Percentiles rank a stretch among this genome's conserved stretches.
Evolutionary conservation across 108 stramenopile species (phyloP).

Genomic region (Schizochytrium sp.): DNA sequence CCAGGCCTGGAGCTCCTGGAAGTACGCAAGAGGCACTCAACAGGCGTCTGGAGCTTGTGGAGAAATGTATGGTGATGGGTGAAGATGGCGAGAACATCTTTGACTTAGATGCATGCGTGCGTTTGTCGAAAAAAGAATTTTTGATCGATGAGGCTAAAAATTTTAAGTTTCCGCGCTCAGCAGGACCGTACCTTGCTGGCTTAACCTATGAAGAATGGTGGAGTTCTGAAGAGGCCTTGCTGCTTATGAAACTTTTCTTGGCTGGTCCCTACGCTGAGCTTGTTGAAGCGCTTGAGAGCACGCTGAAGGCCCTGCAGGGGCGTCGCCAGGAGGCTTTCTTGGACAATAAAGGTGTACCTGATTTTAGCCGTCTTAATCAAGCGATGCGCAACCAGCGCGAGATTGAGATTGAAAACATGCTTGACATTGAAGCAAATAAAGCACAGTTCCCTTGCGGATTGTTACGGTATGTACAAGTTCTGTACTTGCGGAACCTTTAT

Average conservation of each 20-base stretch:
- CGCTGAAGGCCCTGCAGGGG: neutral
- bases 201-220: neutral
- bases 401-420: neutral
- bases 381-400: neutral
- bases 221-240: neutral
- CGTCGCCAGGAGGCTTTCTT: constrained; percentile 2
- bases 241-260: constrained; percentile 13
- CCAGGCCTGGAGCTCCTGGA: neutral
- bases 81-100: neutral
- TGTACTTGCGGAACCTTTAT: neutral
- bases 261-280: neutral
- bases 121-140: neutral
- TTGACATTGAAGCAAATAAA: neutral
- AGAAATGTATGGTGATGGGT: neutral
- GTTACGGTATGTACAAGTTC: constrained; percentile 16
- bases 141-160: neutral
- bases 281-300: neutral
- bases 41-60: neutral
- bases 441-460: neutral
- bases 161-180: neutral
- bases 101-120: neutral
- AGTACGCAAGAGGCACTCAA: neutral
- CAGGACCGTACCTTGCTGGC: neutral
- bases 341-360: neutral
- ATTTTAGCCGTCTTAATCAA: neutral